Percentiles rank a stretch among this genome's conserved stretches.
phyloP scores from a whole-genome alignment of 2,329 filamentous ascomycete genomes.

The Aspergillus hiratsukae region DNA sequence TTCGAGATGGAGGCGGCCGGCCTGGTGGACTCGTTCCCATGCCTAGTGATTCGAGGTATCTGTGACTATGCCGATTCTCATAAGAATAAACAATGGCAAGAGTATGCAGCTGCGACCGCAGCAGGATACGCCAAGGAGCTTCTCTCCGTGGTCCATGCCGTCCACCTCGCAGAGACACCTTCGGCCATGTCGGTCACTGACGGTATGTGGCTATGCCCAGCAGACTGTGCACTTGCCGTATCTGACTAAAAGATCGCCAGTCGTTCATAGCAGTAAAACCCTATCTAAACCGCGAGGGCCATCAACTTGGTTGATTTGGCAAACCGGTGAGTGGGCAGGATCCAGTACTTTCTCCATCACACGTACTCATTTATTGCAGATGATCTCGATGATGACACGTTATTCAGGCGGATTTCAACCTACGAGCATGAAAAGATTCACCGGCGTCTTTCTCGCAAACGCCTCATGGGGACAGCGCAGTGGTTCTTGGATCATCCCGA shows the following conservation, averaged over 20 bases:
- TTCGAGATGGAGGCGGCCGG: conserved; percentile 1
- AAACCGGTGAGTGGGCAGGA: too few relatives aligned
- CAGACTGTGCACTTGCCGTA: neutral
- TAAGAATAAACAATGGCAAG: conserved; percentile 12
- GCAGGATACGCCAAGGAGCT: conserved; percentile 8
- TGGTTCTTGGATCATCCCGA: conserved; percentile 14
- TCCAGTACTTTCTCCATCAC: neutral
- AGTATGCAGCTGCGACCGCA: conserved; percentile 11
- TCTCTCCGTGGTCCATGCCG: neutral
- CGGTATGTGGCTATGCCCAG: too few relatives aligned
- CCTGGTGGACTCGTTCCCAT: conserved; percentile 6
- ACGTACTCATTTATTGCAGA: conserved; percentile 1
- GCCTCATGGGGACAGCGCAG: conserved; percentile 15
- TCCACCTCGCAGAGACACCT: neutral
- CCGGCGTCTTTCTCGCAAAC: conserved; percentile 15
- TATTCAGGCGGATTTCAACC: conserved; percentile 13
- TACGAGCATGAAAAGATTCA: conserved; percentile 18
- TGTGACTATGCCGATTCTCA: conserved; percentile 13
- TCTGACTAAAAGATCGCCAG: conserved; percentile 1
- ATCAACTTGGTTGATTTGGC: too few relatives aligned
- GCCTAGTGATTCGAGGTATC: conserved; percentile 7
- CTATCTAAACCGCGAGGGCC: too few relatives aligned
- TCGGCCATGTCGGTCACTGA: neutral
- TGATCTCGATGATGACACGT: conserved; percentile 1
- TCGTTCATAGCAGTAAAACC: neutral